A percentile compares a stretch with the other conserved stretches of the same genome.
phyloP scores from a whole-genome alignment of 2,329 filamentous ascomycete species.

The Cercospora sesami region DNA sequence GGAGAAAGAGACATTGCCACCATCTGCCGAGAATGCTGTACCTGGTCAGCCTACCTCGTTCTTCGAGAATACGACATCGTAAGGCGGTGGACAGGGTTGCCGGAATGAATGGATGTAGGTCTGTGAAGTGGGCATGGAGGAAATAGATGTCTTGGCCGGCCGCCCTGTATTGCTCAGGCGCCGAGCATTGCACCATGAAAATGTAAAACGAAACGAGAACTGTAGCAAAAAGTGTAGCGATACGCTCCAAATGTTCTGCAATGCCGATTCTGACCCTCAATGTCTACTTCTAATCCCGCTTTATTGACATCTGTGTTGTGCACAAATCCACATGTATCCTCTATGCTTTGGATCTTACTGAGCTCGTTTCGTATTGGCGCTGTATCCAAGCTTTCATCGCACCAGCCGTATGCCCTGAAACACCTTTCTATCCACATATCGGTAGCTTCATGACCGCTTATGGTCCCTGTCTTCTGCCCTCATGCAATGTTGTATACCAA shows the following conservation, averaged over 20 bases:
- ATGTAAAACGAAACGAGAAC: neutral
- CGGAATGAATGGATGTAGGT: neutral
- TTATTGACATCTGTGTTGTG: neutral
- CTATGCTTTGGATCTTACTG: neutral
- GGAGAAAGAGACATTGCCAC: slow-evolving; percentile 58
- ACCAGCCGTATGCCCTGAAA: neutral
- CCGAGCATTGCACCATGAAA: neutral
- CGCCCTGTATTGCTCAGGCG: neutral
- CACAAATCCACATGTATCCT: neutral
- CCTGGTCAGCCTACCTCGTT: slow-evolving; percentile 79
- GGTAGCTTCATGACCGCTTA: neutral
- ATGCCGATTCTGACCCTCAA: neutral
- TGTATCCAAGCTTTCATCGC: neutral
- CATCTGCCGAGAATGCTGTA: slow-evolving; percentile 69
- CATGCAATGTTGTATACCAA: neutral
- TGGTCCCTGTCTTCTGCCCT: neutral
- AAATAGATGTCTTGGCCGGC: neutral
- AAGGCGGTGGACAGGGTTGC: neutral
- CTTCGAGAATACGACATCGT: slow-evolving; percentile 67
- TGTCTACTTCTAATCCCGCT: neutral
- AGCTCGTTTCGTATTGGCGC: neutral
- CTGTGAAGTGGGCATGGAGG: neutral
- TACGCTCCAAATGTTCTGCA: neutral
- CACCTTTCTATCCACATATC: neutral
- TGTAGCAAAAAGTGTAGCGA: neutral